Evolutionary conservation across 2,329 filamentous ascomycete genomes (phyloP).

Genomic region (Pyricularia grisea): DNA sequence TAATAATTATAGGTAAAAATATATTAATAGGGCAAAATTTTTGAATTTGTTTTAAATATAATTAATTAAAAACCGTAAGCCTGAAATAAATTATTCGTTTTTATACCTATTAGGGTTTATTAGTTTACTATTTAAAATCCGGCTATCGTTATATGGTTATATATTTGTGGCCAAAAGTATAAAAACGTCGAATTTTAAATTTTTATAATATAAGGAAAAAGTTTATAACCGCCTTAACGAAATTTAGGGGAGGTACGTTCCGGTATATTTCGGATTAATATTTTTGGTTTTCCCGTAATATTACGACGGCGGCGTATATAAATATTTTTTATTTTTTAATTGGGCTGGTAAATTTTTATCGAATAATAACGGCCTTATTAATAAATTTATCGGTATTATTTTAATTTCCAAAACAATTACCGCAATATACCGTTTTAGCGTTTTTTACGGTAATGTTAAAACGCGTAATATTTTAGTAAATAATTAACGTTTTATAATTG

Average conservation of each 20-base stretch:
- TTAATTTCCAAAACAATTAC: not conserved
- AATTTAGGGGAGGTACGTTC: constrained; percentile 8
- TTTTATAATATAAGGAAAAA: constrained; percentile 11
- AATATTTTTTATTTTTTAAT: constrained; percentile 12
- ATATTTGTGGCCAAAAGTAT: constrained; percentile 30
- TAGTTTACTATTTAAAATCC: constrained; percentile 27
- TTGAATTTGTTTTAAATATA: constrained; percentile 12
- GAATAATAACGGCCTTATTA: constrained; percentile 9
- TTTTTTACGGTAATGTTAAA: constrained; percentile 14
- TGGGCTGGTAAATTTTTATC: constrained; percentile 19
- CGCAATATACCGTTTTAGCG: constrained; percentile 7
- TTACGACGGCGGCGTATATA: constrained; percentile 7
- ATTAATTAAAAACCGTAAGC: constrained; percentile 10
- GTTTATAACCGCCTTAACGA: constrained; percentile 6
- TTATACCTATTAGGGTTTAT: constrained; percentile 19
- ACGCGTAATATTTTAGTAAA: constrained; percentile 23
- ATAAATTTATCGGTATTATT: not conserved
- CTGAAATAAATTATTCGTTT: constrained; percentile 18
- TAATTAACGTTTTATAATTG: constrained; percentile 17
- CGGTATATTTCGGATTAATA: constrained; percentile 8
- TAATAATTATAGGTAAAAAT: constrained; percentile 13
- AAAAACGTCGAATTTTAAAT: constrained; percentile 12
- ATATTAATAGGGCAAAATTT: constrained; percentile 19
- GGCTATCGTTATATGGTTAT: constrained; percentile 23
- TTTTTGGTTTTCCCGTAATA: constrained; percentile 6